Percentiles rank a stretch among this genome's conserved stretches.
phyloP scores from a whole-genome alignment of 495 filamentous ascomycete genomes.

The Neurospora sp. region DNA sequence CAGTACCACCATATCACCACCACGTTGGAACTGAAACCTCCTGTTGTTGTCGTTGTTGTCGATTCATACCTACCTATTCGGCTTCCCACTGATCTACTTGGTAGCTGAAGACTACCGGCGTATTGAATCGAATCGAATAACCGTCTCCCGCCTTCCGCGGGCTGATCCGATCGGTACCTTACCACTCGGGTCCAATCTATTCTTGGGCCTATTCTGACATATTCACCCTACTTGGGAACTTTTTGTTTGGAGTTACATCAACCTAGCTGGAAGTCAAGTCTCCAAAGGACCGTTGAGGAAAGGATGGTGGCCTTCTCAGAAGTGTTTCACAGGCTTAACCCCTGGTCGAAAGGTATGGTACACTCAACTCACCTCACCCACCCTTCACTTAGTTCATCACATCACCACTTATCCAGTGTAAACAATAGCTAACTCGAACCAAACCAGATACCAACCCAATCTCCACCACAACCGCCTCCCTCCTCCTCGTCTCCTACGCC shows the following conservation, averaged over 20 bases:
- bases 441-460: slow-evolving; percentile 6
- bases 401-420: too few species aligned
- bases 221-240: not conserved
- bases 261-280: not conserved
- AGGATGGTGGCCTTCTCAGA: slow-evolving; percentile 17
- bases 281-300: not conserved
- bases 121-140: not conserved
- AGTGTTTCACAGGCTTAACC: slow-evolving; percentile 16
- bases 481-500: slow-evolving; percentile 59
- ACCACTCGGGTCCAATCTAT: not conserved
- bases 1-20: not conserved
- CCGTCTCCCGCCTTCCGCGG: not conserved
- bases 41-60: not conserved
- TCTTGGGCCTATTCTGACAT: not conserved
- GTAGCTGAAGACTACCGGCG: not conserved
- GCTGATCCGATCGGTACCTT: not conserved
- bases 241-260: not conserved
- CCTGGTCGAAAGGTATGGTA: slow-evolving; percentile 18
- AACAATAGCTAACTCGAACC: not conserved
- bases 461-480: slow-evolving; percentile 11
- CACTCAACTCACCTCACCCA: not conserved
- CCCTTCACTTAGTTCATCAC: not conserved
- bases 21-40: not conserved
- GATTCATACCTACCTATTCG: not conserved
- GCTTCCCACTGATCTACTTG: not conserved